Percentiles rank a stretch among this genome's conserved stretches.
phyloP scores from a whole-genome alignment of 768 basidiomycete genomes.

The Lentinula detonsa region DNA sequence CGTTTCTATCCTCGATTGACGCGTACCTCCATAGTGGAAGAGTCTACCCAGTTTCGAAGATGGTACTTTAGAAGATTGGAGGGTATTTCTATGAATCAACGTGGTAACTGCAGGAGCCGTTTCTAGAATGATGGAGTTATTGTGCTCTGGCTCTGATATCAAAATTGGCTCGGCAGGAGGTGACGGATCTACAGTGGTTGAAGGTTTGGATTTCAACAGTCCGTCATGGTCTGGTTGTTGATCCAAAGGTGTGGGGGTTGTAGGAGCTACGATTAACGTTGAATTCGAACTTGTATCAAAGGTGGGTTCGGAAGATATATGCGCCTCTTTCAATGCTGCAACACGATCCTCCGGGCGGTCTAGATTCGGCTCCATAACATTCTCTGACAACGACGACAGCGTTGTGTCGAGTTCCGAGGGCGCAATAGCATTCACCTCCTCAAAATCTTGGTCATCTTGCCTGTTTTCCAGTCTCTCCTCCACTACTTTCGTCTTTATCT shows the following conservation, averaged over 20 bases:
- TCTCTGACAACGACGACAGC: not conserved
- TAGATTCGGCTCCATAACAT: not conserved
- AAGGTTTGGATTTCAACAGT: not conserved
- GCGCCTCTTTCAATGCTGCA: not conserved
- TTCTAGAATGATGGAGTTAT: conserved; percentile 5
- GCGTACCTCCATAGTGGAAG: conserved; percentile 89
- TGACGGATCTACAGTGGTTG: not conserved
- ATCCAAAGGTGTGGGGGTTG: not conserved
- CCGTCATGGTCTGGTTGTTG: not conserved
- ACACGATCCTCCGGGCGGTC: not conserved
- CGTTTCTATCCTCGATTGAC: not conserved
- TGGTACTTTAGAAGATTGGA: conserved; percentile 85
- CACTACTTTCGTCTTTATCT: not conserved
- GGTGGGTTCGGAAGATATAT: not conserved
- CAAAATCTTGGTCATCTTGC: not conserved
- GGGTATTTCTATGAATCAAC: conserved; percentile 27
- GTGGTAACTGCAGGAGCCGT: conserved; percentile 8
- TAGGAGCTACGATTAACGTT: not conserved
- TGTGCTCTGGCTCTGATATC: conserved; percentile 4
- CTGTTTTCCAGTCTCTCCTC: not conserved
- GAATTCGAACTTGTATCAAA: not conserved
- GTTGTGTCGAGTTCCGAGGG: not conserved
- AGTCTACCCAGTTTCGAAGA: conserved; percentile 84
- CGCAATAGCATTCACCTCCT: not conserved
- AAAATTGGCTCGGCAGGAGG: not conserved